Base-by-base conservation (phyloP, 1,139 yeast species). In the Taphrina confusa region DNA sequence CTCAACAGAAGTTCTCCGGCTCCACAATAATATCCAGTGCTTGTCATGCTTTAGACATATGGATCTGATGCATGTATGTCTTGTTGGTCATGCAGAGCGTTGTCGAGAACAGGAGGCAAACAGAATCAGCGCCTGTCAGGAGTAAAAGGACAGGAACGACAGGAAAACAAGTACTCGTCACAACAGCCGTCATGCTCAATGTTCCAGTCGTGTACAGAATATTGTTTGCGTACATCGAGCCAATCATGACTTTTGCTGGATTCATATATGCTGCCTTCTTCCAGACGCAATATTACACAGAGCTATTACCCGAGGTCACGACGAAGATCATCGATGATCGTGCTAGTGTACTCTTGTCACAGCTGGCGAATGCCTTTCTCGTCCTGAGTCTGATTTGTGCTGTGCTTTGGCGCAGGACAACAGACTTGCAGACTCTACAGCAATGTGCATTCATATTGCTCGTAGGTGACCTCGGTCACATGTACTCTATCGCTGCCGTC, bases 391-490 rank as follows among this genome's bases (percentile, higher is more conserved):
- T 44, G 14, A 11, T 44, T 14, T 44, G 33, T 11, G 14, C 27
- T 8, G 14, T 44, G 16, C 9, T 44, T 14, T 44, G 49, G 49
- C 33, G 22, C 6, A 14, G 31, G n/a, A 23, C 49, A 22, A 9
- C 33, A 8, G 49, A 44, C 27, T 4, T 25, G 31, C 22, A 44
- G 9, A 16, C 27, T 1, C 11, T 44, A 18, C 25, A 18, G 5
- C 33, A 14, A 14, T 18, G 23, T 14, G 27, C 49, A 6, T 22
- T 16, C n/a, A 33, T 33, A 11, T 23, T 44, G 8, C 16, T 25
- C 18, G 20, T 44, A 1, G 49, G 49, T 8, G 49, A 44, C 16
- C 12, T 44, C 16, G 49, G 49, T n/a, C 49, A 44, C 14, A 18
- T 44, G 27, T 44, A 44, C 49, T 6, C 49, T 8, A 44, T 44